Evolutionary conservation across 495 filamentous ascomycete species (phyloP), one percentile per base, ranked within the genome.

Genomic region (Xylaria palmicola): DNA sequence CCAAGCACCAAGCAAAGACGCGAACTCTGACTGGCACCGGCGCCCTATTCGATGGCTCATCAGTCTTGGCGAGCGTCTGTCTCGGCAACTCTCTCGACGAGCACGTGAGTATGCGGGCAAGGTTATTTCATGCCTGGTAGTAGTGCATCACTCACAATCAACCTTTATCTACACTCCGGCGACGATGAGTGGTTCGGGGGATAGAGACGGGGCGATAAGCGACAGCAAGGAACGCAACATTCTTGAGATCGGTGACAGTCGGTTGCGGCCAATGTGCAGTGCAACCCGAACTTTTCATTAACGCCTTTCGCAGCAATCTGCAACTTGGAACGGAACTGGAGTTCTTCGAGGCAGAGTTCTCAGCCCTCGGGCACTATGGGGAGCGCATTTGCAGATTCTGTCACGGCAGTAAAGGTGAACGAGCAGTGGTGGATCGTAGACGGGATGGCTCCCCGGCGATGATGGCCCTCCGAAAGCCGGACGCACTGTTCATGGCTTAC

Each of bases 291-390:
- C 79, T 77, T 7, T 80, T 79, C 45, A 26, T 64, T 10, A 65
- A 79, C 50, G 63, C 57, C 5, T 72, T 76, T 15, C 68, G 74
- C 7, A 68, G 62, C 12, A 50, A 53, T 4, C 27, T 73, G 15
- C 72, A 74, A n/a, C 29, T 34, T 7, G 72, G 63, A 9, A 65
- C 58, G 6, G 3, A 53, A 13, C 55, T 74, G 37, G 74, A 61
- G 51, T 53, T 80, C 10, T 53, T 80, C 10, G 71, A 74, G 50
- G 62, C 79, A 32, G 75, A 79, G 62, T 79, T 80, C 30, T n/a
- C n/a, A n/a, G n/a, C n/a, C n/a, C 80, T 79, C 74, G 77, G 77
- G 1, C 67, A 80, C 56, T 79, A 80, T 51, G 65, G 68, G 15
- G 78, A 81, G 64, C 77, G 75, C 0, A 75, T 73, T 47, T 43